These are phyloP conservation scores for Debaryomyces subglobosus DNA, from an alignment of 1,139 yeast genomes.

Conservation along the genomic window DNA sequence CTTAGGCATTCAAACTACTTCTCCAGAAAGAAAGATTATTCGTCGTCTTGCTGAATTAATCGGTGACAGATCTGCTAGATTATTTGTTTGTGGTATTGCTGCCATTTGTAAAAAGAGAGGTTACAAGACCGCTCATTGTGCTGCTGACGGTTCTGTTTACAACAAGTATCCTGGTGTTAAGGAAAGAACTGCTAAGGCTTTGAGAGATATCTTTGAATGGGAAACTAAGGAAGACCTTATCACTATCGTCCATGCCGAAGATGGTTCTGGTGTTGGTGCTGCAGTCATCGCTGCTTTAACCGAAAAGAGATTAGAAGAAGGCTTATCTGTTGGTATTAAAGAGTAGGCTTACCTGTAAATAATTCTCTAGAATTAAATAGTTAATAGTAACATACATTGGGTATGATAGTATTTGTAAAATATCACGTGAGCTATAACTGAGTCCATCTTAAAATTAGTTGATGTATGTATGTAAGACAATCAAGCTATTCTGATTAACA, in stretches of 20 bases:
- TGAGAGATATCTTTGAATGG: conserved; percentile 92
- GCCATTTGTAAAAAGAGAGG: conserved; percentile 91
- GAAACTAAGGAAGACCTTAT: conserved; percentile 70
- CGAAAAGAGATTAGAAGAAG: conserved; percentile 69
- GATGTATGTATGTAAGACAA: not conserved
- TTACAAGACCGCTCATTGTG: conserved; percentile 78
- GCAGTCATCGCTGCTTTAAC: conserved; percentile 97
- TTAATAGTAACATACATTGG: not conserved
- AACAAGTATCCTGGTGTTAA: conserved; percentile 92
- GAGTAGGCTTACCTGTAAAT: conserved; percentile 8
- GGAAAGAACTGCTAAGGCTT: conserved; percentile 85
- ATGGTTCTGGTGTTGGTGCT: conserved; percentile 98
- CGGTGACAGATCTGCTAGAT: conserved; percentile 91
- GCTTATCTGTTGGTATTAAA: conserved; percentile 71
- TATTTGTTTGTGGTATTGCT: conserved; percentile 94
- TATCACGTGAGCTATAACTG: too few species aligned
- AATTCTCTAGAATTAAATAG: not conserved
- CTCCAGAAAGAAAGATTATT: conserved; percentile 79
- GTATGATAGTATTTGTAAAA: not conserved
- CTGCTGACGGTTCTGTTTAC: conserved; percentile 96
- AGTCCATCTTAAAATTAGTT: not conserved
- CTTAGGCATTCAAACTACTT: conserved; percentile 67
- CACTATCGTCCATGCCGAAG: conserved; percentile 87
- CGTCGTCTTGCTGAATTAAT: conserved; percentile 84
- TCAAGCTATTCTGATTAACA: not conserved